These are phyloP conservation scores for Colletotrichum zoysiae DNA, from an alignment of 2,329 filamentous ascomycete species.

Conservation along the genomic window DNA sequence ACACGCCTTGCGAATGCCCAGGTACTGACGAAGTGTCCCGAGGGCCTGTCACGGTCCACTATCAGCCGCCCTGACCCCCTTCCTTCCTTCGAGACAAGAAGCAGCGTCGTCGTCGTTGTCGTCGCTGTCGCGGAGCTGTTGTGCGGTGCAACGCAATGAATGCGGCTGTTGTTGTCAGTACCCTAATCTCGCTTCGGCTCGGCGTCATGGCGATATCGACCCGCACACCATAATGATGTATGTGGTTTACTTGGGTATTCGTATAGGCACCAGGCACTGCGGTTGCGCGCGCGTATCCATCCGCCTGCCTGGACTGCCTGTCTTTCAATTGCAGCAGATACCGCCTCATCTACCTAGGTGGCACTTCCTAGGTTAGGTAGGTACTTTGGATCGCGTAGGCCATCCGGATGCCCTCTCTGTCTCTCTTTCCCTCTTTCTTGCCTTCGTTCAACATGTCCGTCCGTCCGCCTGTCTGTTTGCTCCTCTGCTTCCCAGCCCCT, in stretches of 20 bases:
- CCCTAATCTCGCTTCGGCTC: neutral
- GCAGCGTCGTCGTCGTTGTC: conserved; percentile 15
- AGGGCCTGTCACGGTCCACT: conserved; percentile 35
- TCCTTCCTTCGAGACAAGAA: conserved; percentile 9
- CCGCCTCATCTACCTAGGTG: neutral
- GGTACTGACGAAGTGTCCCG: conserved; percentile 9
- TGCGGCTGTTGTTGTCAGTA: conserved; percentile 1
- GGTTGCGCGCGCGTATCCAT: neutral
- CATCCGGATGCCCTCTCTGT: neutral
- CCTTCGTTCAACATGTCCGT: too few relatives aligned
- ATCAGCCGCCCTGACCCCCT: conserved; percentile 11
- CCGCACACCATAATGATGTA: neutral
- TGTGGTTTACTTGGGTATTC: too few relatives aligned
- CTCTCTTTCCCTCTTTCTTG: neutral
- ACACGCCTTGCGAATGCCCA: neutral
- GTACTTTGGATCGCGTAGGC: neutral
- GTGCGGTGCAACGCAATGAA: conserved; percentile 3
- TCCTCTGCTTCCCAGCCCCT: neutral
- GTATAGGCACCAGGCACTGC: neutral
- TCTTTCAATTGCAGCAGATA: neutral
- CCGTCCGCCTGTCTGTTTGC: neutral
- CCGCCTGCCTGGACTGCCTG: neutral
- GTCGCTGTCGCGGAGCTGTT: conserved; percentile 2
- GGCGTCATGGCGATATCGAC: neutral
- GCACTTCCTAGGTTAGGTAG: too few relatives aligned